Base-by-base conservation (phyloP, 2,329 filamentous ascomycete species). In the Phyllosticta paracitricarpa region DNA sequence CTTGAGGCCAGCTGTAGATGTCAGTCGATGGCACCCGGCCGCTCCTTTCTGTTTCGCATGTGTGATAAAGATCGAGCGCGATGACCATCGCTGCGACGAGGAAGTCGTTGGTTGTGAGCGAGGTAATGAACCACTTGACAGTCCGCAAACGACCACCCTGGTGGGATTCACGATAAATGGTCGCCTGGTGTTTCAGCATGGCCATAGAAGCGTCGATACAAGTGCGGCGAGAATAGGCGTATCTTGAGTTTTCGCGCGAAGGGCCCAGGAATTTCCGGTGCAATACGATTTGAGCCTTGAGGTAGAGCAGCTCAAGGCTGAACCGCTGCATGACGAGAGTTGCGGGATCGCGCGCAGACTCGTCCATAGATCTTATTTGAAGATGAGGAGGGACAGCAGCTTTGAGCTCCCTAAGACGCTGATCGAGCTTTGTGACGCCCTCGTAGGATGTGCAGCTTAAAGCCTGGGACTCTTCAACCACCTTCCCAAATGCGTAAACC, bases 191-290 rank as follows among this genome's bases (percentile, higher is more conserved):
- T 25, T 83, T 81, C 51, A 99, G 79, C 56, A 95, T 85, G 65
- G 88, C 86, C 79, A 97, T 81, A 0, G 91, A 90, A 1, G 92
- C 89, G 68, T 96, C 91, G 51, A 97, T 87, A 65, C 91, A 94
- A 24, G 86, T 88, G 51, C 87, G 85, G 30, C 93, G 84, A 2
- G 91, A 96, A 69, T 94, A 90, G 8, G 86, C 84, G 69, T 96
- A 97, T 8, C 91, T 83, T 9, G 88, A 79, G 67, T 93, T 94
- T 63, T 89, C 84, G 56, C 89, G 81, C 4, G 91, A 89, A 63
- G 86, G 84, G n/a, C 84, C 80, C 62, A 96, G 82, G 72, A 94
- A 97, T 65, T 91, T 91, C 57, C 91, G 84, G 73, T 99, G 94
- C 51, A 99, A 82, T 24, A 96, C 83, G 68, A 91, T 95, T 68